Evolutionary conservation across 768 basidiomycete genomes (phyloP).

Genomic region (Suillus variegatus): DNA sequence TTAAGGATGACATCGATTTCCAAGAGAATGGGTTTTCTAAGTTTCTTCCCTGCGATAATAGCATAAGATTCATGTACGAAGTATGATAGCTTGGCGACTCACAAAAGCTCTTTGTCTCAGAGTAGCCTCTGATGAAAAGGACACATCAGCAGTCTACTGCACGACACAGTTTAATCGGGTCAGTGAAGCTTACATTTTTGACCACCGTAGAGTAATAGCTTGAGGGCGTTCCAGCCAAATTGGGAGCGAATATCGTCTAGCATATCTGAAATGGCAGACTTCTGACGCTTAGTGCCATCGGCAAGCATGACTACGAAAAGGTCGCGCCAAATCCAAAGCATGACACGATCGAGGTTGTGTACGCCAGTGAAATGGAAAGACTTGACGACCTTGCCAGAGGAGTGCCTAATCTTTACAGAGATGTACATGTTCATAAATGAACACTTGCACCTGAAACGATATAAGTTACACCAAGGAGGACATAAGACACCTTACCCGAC

Average conservation of each 20-base stretch:
- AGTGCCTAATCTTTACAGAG: slow-evolving; percentile 44
- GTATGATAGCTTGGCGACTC: too few relatives aligned
- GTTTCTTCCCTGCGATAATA: too few relatives aligned
- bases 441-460: slow-evolving; percentile 53
- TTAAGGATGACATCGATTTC: too few relatives aligned
- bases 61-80: too few relatives aligned
- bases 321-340: slow-evolving; percentile 73
- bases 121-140: too few relatives aligned
- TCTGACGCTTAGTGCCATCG: slow-evolving; percentile 29
- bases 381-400: slow-evolving; percentile 47
- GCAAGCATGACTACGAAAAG: slow-evolving; percentile 59
- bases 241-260: slow-evolving; percentile 56
- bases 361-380: slow-evolving; percentile 51
- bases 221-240: slow-evolving; percentile 53
- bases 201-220: slow-evolving; percentile 58
- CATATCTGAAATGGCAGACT: slow-evolving; percentile 48
- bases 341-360: slow-evolving; percentile 43
- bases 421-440: slow-evolving; percentile 48
- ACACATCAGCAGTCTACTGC: too few relatives aligned
- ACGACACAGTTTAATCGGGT: not conserved
- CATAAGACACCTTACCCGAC: slow-evolving; percentile 35
- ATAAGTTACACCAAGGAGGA: slow-evolving; percentile 12
- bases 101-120: too few relatives aligned
- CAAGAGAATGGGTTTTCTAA: too few relatives aligned
- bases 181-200: slow-evolving; percentile 34